Percentiles rank a stretch among this genome's conserved stretches.
Conservation (phyloP, 1,139 yeast species). For the Geotrichum bryndzae region DNA sequence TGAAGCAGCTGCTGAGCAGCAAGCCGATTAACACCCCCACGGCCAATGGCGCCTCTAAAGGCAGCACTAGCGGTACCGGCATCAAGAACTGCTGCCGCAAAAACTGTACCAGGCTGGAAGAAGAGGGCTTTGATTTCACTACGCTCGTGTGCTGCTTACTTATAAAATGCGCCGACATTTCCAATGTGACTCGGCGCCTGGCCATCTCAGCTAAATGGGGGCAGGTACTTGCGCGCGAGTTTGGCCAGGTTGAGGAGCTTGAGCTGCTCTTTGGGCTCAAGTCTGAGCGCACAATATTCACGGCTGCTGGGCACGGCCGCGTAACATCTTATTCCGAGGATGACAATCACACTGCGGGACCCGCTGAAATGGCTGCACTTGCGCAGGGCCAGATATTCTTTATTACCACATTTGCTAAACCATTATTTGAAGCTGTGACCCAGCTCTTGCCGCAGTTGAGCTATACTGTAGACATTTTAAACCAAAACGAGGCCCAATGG, state of each 20-base stretch:
- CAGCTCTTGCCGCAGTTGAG: slow-evolving; percentile 35
- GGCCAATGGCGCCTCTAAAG: background rate
- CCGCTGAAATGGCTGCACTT: slow-evolving; percentile 29
- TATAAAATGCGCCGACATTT: slow-evolving; percentile 89
- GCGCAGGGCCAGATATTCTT: slow-evolving; percentile 80
- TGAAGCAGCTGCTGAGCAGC: slow-evolving; percentile 22
- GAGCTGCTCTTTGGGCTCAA: slow-evolving; percentile 38
- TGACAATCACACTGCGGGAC: background rate
- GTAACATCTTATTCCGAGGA: slow-evolving; percentile 27
- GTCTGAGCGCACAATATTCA: slow-evolving; percentile 13
- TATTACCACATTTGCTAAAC: slow-evolving; percentile 73
- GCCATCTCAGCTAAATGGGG: slow-evolving; percentile 85
- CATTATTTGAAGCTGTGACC: slow-evolving; percentile 61
- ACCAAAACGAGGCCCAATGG: slow-evolving; percentile 46
- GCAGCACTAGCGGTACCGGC: background rate
- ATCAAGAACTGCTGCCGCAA: background rate
- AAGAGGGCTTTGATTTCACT: slow-evolving; percentile 6
- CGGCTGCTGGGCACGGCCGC: background rate
- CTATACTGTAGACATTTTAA: slow-evolving; percentile 40
- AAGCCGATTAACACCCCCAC: background rate
- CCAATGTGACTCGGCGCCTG: slow-evolving; percentile 80
- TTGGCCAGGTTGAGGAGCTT: slow-evolving; percentile 57
- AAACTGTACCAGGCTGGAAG: background rate
- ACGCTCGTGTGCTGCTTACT: slow-evolving; percentile 56
- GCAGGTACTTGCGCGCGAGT: slow-evolving; percentile 65